Conservation (phyloP, 2,329 filamentous ascomycete species). For the Eurotiales sp. region DNA sequence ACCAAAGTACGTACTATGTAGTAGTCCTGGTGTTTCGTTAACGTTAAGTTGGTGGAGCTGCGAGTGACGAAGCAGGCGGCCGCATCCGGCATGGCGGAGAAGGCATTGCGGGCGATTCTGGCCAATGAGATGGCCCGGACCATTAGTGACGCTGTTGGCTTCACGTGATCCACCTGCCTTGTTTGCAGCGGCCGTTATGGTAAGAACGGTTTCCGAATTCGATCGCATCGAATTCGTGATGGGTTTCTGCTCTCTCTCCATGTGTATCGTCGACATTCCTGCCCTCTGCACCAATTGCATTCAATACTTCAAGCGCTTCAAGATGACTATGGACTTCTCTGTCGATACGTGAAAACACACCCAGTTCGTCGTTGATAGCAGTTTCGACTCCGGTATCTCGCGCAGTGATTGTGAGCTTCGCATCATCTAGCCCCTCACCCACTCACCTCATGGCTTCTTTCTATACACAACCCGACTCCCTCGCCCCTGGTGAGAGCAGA, state of each 20-base stretch:
- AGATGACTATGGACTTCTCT: background rate
- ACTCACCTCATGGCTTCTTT: conserved; percentile 10
- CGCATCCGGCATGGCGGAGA: no score
- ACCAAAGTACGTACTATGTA: no score
- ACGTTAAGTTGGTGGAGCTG: no score
- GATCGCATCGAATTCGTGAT: background rate
- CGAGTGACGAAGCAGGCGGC: no score
- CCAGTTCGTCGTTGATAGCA: background rate
- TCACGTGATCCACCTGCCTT: no score
- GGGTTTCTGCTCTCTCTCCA: background rate
- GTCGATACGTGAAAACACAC: background rate
- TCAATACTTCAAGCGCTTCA: background rate
- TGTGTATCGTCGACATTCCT: background rate
- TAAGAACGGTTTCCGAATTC: conserved; percentile 1
- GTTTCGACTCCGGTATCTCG: background rate
- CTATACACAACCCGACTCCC: conserved; percentile 9
- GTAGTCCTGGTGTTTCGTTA: no score
- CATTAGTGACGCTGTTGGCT: no score
- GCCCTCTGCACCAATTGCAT: background rate
- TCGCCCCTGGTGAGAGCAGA: conserved; percentile 12
- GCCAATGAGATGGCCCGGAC: no score
- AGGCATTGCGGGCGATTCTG: no score
- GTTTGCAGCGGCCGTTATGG: background rate
- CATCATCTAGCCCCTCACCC: background rate
- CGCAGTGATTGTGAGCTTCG: background rate